A percentile compares a stretch with the other conserved stretches of the same genome.
Evolutionary conservation across 164 flowering plant genomes (phyloP).

Genomic region (Liriodendron chinense): DNA sequence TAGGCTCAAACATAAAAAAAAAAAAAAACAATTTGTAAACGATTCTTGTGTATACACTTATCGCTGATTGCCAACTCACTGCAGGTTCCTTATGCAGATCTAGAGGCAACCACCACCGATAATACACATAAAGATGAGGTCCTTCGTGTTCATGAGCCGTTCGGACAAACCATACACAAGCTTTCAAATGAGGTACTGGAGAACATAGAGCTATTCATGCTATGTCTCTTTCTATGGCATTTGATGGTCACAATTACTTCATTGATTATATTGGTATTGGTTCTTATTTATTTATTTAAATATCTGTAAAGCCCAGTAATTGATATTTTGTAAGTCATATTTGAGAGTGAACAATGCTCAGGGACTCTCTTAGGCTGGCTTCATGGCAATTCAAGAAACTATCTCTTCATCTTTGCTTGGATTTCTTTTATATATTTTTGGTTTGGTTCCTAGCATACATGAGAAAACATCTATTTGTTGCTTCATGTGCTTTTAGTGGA

Average conservation of each 20-base stretch:
- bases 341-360: too few species aligned
- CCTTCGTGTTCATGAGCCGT: slow-evolving; percentile 32
- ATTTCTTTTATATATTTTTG: too few species aligned
- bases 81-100: slow-evolving; percentile 37
- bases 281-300: too few species aligned
- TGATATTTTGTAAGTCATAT: too few species aligned
- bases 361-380: too few species aligned
- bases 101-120: slow-evolving; percentile 9
- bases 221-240: background rate
- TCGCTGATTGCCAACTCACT: background rate
- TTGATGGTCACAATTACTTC: background rate
- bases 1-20: background rate
- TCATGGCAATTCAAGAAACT: too few species aligned
- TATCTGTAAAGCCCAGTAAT: too few species aligned
- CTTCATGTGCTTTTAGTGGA: too few species aligned
- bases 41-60: background rate
- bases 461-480: too few species aligned
- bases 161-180: slow-evolving; percentile 32
- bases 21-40: background rate
- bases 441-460: too few species aligned
- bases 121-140: slow-evolving; percentile 18
- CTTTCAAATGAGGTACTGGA: slow-evolving; percentile 46
- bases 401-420: too few species aligned
- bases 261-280: too few species aligned
- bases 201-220: background rate